Evolutionary conservation across 257 asterid genomes (phyloP).

Genomic region (Solanum pennellii): DNA sequence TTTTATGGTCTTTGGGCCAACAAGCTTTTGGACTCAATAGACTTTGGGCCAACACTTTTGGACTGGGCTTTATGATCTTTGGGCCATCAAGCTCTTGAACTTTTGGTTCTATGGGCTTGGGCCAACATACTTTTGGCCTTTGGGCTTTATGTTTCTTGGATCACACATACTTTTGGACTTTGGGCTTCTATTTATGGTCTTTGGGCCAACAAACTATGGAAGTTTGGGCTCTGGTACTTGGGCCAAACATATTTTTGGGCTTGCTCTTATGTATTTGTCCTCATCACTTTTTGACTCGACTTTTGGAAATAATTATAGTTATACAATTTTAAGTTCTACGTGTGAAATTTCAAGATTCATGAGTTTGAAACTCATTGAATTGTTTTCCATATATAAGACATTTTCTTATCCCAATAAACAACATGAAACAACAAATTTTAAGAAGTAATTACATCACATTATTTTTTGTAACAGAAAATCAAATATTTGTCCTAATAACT

Average conservation of each 20-base stretch:
- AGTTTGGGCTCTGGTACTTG: no score
- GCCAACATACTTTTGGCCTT: neutral
- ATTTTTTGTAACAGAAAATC: neutral
- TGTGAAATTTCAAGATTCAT: neutral
- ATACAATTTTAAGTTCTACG: neutral
- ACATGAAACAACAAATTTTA: neutral
- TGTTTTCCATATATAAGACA: neutral
- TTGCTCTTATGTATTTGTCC: neutral
- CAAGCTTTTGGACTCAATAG: neutral
- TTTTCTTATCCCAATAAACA: neutral
- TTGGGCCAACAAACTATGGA: neutral
- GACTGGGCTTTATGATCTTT: neutral
- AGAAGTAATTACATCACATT: neutral
- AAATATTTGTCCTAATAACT: neutral
- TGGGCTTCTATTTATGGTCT: neutral
- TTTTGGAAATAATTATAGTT: neutral
- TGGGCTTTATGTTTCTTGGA: neutral
- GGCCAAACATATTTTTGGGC: neutral
- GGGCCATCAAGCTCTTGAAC: neutral
- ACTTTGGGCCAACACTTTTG: neutral
- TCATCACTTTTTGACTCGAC: neutral
- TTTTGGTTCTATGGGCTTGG: neutral
- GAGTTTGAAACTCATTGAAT: neutral
- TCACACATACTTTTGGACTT: neutral
- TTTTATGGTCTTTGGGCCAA: neutral